These are phyloP conservation scores for Arachis hypogaea DNA, from an alignment of 306 rosid genomes.

Conservation along the genomic window DNA sequence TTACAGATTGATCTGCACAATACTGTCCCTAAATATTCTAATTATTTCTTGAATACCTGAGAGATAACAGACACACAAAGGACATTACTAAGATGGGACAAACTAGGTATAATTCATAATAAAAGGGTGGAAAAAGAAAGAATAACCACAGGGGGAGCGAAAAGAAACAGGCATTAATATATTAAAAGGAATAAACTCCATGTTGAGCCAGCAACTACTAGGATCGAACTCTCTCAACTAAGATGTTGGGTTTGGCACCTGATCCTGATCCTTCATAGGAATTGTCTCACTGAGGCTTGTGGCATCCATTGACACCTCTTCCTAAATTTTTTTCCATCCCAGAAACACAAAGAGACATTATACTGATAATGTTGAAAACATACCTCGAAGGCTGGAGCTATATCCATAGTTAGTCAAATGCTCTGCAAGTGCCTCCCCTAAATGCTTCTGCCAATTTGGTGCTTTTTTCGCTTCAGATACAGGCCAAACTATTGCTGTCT, in stretches of 20 bases:
- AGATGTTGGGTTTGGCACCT: not conserved
- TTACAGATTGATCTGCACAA: not conserved
- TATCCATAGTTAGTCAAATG: constrained; percentile 89
- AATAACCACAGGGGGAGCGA: constrained; percentile 13
- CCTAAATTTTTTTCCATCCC: not conserved
- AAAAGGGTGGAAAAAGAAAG: constrained; percentile 33
- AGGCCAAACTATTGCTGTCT: constrained; percentile 96
- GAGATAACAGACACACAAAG: constrained; percentile 7
- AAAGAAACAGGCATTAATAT: not conserved
- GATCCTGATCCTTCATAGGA: constrained; percentile 2
- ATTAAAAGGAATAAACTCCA: not conserved
- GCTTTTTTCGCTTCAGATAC: constrained; percentile 76
- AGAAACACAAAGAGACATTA: not conserved
- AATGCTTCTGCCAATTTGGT: constrained; percentile 74
- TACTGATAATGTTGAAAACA: constrained; percentile 30
- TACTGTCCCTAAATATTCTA: not conserved
- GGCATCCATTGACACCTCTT: constrained; percentile 1
- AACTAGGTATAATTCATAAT: constrained; percentile 1
- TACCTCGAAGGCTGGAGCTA: constrained; percentile 85
- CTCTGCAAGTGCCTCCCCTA: constrained; percentile 91
- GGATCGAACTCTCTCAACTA: not conserved
- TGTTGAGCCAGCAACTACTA: constrained; percentile 7
- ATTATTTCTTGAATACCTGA: not conserved
- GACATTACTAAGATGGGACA: constrained; percentile 12
- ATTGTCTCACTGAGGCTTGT: constrained; percentile 10